phyloP scores from a whole-genome alignment of 768 basidiomycete genomes.

The Hygrocybe punicea region DNA sequence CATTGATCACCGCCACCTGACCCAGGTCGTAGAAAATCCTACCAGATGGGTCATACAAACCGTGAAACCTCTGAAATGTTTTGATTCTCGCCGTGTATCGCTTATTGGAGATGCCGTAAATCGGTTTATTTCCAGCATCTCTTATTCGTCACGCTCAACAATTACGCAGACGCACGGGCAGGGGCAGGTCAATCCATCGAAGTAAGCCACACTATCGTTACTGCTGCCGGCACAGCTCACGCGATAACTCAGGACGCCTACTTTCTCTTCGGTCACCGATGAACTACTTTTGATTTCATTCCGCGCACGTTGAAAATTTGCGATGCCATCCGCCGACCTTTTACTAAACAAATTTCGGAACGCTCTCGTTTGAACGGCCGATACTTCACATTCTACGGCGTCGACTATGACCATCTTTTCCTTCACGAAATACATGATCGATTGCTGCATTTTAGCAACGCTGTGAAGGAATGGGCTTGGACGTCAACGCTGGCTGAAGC shows the following conservation, averaged over 20 bases:
- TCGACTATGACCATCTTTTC: conserved; percentile 16
- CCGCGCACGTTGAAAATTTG: conserved; percentile 45
- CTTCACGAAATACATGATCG: neutral
- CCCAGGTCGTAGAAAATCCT: conserved; percentile 51
- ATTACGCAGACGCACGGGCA: conserved; percentile 48
- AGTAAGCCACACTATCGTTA: conserved; percentile 31
- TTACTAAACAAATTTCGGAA: conserved; percentile 37
- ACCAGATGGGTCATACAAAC: conserved; percentile 64
- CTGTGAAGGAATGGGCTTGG: conserved; percentile 63
- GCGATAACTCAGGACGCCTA: conserved; percentile 45
- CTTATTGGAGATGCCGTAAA: conserved; percentile 52
- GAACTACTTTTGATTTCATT: conserved; percentile 39
- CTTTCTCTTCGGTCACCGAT: conserved; percentile 46
- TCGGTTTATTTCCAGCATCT: neutral
- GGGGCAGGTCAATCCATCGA: conserved; percentile 60
- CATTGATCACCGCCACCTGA: conserved; percentile 1
- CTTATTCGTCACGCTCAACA: conserved; percentile 22
- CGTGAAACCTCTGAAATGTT: conserved; percentile 49
- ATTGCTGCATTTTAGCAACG: conserved; percentile 38
- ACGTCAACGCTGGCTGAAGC: conserved; percentile 41
- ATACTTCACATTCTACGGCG: conserved; percentile 33
- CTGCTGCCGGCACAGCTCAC: conserved; percentile 31
- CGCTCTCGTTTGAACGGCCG: conserved; percentile 42
- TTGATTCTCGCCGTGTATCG: conserved; percentile 46
- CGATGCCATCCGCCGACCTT: conserved; percentile 51